Conservation (phyloP, 345 rosid species). For the Gossypium bickii region DNA sequence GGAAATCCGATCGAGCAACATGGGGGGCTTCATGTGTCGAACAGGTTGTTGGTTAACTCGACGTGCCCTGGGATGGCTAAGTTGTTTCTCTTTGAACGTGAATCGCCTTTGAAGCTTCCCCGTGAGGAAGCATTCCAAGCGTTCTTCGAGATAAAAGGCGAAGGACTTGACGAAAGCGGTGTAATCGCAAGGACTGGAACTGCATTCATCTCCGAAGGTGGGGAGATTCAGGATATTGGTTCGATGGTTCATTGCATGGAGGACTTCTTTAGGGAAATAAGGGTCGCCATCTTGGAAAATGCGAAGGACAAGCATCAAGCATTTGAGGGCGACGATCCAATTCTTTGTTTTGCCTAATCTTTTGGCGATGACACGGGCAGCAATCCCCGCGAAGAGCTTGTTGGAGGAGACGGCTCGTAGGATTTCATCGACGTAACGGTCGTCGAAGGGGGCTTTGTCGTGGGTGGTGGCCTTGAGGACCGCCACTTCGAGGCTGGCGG, state of each 20-base stretch:
- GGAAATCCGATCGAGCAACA: constrained; percentile 8
- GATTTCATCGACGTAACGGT: constrained; percentile 50
- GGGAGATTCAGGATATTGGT: constrained; percentile 71
- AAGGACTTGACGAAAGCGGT: neutral
- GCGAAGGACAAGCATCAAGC: constrained; percentile 65
- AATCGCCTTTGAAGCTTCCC: constrained; percentile 11
- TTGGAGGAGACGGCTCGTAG: constrained; percentile 49
- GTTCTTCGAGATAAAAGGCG: neutral
- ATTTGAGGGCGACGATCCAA: constrained; percentile 84
- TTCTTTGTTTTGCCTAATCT: constrained; percentile 65
- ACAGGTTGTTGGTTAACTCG: neutral
- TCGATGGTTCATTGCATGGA: constrained; percentile 69
- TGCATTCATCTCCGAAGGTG: constrained; percentile 57
- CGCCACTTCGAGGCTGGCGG: constrained; percentile 55
- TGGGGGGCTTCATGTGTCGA: constrained; percentile 3
- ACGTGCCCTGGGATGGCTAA: neutral
- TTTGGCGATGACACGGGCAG: constrained; percentile 56
- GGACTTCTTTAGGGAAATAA: constrained; percentile 66
- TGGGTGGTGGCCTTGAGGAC: constrained; percentile 82
- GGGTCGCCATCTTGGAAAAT: constrained; percentile 82
- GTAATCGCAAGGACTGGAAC: constrained; percentile 46
- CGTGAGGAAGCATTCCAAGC: constrained; percentile 5
- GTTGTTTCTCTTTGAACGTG: neutral
- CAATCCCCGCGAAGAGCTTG: constrained; percentile 47
- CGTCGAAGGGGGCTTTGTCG: constrained; percentile 66